Base-by-base conservation (phyloP, 2,329 filamentous ascomycete genomes). In the Tolypocladium guangdongense region DNA sequence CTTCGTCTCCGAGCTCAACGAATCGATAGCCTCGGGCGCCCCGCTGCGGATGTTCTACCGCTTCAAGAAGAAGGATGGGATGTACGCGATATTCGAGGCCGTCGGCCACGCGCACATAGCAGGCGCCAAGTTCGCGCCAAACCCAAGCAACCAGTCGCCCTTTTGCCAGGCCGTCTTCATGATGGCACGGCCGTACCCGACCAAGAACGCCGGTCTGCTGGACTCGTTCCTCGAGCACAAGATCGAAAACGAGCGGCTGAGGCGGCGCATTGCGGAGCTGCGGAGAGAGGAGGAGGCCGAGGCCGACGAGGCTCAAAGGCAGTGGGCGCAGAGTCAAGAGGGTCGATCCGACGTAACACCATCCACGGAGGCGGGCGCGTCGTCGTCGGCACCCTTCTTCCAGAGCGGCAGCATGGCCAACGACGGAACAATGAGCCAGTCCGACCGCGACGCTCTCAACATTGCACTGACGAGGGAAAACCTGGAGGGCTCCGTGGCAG, bases 151-250 rank as follows among this genome's bases (percentile, higher is more conserved):
- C 58, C 77, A 82, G 55, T 78, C 82, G 2, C 80, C 83, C 1
- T 86, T 87, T 60, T 96, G 90, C 67, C 83, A 89, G 62, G 91
- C 91, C 38, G 89, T 96, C 61, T 96, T 96, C 67, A 88, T 97
- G 76, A 92, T 95, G 84, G 84, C 89, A 10, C 81, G 91, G 22
- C 88, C 88, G 1, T 96, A 96, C 67, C 90, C 90, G 6, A 95
- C 88, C 33, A 91, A 88, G 71, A 95, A 92, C 64, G 86, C 90
- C 1, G 82, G 81, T 4, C 77, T 96, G 12, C 77, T 96, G 22
- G 91, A 97, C 70, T 95, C 90, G 0, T 96, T 96, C 63, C 76
- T 97, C 32, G 92, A 97, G 67, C 91, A 96, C 73, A 96, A 96
- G 70, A 92, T 96, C 52, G 92, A 96, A 68, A 96, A 96, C 63